Percentiles rank a stretch among this genome's conserved stretches.
Conservation (phyloP, 2,329 filamentous ascomycete species). For the Tetracladium maxilliforme region DNA sequence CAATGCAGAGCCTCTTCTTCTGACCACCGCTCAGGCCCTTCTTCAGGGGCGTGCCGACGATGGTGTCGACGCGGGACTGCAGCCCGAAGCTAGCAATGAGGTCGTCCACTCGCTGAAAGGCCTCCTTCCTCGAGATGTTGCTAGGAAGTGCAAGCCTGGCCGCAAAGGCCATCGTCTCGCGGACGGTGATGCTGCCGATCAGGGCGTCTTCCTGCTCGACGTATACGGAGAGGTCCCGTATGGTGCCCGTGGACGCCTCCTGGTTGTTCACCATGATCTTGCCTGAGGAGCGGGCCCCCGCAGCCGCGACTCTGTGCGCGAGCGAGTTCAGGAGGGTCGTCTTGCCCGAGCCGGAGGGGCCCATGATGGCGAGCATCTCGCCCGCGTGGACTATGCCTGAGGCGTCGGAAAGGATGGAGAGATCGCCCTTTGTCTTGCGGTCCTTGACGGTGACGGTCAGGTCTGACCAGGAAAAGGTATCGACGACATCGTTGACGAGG, state of each 20-base stretch:
- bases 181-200: slow-evolving; percentile 66
- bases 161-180: slow-evolving; percentile 67
- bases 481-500: slow-evolving; percentile 47
- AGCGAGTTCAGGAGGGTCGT: slow-evolving; percentile 74
- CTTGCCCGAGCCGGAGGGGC: slow-evolving; percentile 60
- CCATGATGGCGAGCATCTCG: slow-evolving; percentile 69
- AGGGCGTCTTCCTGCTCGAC: slow-evolving; percentile 83
- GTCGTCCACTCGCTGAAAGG: slow-evolving; percentile 45
- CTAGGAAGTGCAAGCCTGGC: slow-evolving; percentile 41
- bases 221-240: slow-evolving; percentile 56
- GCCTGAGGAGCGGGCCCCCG: slow-evolving; percentile 37
- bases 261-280: slow-evolving; percentile 48
- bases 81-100: slow-evolving; percentile 64
- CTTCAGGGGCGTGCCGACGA: slow-evolving; percentile 69
- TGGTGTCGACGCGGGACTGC: slow-evolving; percentile 47
- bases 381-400: slow-evolving; percentile 52
- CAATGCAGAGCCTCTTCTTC: slow-evolving; percentile 67
- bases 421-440: slow-evolving; percentile 44
- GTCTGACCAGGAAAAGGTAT: slow-evolving; percentile 49
- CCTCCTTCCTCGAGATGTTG: slow-evolving; percentile 32
- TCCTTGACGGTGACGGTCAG: slow-evolving; percentile 63
- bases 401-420: slow-evolving; percentile 47
- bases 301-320: slow-evolving; percentile 39
- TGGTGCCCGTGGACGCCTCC: slow-evolving; percentile 31
- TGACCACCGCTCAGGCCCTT: slow-evolving; percentile 80